Evolutionary conservation across 2,329 filamentous ascomycete genomes (phyloP).

Genomic region (Leptographium procerum): DNA sequence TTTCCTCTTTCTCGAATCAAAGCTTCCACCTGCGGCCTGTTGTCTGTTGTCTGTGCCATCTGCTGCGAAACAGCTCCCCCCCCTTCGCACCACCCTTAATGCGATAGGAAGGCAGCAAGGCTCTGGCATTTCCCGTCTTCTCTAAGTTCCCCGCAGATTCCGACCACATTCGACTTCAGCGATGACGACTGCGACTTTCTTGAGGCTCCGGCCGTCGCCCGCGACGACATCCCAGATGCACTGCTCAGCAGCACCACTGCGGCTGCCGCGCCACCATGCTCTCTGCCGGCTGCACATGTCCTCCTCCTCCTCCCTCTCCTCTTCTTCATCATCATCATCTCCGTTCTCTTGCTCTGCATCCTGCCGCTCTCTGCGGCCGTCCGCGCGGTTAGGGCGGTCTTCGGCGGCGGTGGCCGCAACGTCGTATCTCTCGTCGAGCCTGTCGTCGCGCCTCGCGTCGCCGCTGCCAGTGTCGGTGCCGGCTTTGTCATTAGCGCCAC

Average conservation of each 20-base stretch:
- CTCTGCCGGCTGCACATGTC: not conserved
- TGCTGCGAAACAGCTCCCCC: not conserved
- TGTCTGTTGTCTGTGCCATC: no score
- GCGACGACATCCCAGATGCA: not conserved
- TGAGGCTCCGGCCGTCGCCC: conserved; percentile 1
- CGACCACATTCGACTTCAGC: not conserved
- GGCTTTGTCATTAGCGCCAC: not conserved
- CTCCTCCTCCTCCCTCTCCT: no score
- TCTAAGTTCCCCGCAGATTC: not conserved
- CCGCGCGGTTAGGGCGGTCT: not conserved
- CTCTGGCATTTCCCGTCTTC: not conserved
- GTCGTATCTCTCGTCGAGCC: not conserved
- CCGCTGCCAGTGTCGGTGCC: not conserved
- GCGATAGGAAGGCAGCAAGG: not conserved
- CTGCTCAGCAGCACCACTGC: not conserved
- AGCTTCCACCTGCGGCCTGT: no score
- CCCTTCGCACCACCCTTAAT: no score
- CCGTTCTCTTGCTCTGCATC: not conserved
- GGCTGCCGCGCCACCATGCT: not conserved
- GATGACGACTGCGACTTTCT: not conserved
- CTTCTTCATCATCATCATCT: no score
- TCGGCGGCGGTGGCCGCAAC: not conserved
- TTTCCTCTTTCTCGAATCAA: not conserved
- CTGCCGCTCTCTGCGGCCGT: not conserved
- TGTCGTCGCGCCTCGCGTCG: not conserved